Base-by-base conservation (phyloP, 2,329 filamentous ascomycete species). In the Beauveria caledonica region DNA sequence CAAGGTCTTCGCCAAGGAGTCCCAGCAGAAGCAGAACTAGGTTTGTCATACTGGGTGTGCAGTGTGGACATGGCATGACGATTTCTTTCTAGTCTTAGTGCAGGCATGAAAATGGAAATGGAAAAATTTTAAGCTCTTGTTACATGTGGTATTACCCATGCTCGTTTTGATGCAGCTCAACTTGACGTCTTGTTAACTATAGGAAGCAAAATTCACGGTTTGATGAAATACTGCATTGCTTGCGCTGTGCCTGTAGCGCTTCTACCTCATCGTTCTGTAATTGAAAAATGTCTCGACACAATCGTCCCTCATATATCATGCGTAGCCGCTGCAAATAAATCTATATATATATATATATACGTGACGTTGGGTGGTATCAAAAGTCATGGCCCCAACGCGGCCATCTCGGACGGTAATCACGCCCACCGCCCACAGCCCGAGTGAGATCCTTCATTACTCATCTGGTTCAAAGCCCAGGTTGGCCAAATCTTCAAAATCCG, bases 1-100 rank as follows among this genome's bases (percentile, higher is more conserved):
- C 70, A 83, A 88, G 71, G 87, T 90, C 65, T 99, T 95, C 81
- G 82, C 87, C 70, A 90, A 95, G 85, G 85, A 76, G 68, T 60
- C 72, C 62, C 73, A 76, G 70, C 74, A 76, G 72, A 74, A 73
- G 71, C 72, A 73, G 70, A 64, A 70, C 58, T 74, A 74, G 69
- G 66, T 62, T 66, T 62, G 45, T 56, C 50, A 71, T 66, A 67
- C 72, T 75, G 73, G 73, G 73, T 75, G 73, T 71, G 72, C 73
- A 75, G 73, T 65, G 64, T 58, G 55, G 50, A 50, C 50, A 62
- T 23, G 23, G 29, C 17, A 54, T 60, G 49, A 45, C 25, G 42
- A 46, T 54, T 60, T 54, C 19, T 54, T 54, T 49, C 42, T 60
- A 60, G 58, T 53, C 58, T 54, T 60, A 48, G 49, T 54, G 58